These are phyloP conservation scores for Penicillium brevicompactum DNA, from an alignment of 2,329 filamentous ascomycete genomes.

Conservation along the genomic window DNA sequence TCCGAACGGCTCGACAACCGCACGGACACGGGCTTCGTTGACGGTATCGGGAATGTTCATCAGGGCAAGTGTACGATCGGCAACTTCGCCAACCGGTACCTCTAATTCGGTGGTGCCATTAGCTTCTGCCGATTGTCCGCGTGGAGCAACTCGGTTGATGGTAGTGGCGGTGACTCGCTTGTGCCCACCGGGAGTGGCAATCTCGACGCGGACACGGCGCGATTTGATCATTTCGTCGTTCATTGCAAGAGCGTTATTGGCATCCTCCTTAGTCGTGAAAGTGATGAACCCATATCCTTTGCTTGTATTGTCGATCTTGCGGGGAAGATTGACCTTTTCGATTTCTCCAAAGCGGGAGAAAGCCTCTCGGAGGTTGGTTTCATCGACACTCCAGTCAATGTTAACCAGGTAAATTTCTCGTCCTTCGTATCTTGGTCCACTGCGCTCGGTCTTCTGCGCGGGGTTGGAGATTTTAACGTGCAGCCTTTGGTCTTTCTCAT, in stretches of 20 bases:
- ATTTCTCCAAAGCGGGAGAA: slow-evolving; percentile 78
- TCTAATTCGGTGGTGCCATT: slow-evolving; percentile 43
- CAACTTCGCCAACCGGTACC: slow-evolving; percentile 47
- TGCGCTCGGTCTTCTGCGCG: slow-evolving; percentile 71
- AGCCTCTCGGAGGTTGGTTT: slow-evolving; percentile 68
- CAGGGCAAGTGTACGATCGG: slow-evolving; percentile 74
- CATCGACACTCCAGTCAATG: slow-evolving; percentile 62
- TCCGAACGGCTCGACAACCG: slow-evolving; percentile 71
- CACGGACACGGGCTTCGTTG: slow-evolving; percentile 79
- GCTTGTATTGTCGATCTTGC: slow-evolving; percentile 66
- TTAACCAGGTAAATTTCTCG: slow-evolving; percentile 81
- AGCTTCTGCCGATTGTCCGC: slow-evolving; percentile 39
- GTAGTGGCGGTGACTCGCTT: slow-evolving; percentile 50
- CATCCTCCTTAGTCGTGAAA: slow-evolving; percentile 70
- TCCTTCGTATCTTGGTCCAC: slow-evolving; percentile 80
- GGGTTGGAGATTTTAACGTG: slow-evolving; percentile 85
- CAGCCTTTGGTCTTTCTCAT: slow-evolving; percentile 71
- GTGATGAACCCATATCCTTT: slow-evolving; percentile 81
- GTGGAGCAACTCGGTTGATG: slow-evolving; percentile 40
- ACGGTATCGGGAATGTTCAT: slow-evolving; percentile 90
- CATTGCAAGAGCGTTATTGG: slow-evolving; percentile 66
- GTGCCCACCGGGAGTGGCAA: slow-evolving; percentile 42
- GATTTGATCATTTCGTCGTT: slow-evolving; percentile 71
- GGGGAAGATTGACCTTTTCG: slow-evolving; percentile 70
- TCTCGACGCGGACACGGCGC: slow-evolving; percentile 67